Evolutionary conservation across 768 basidiomycete species (phyloP).

Genomic region (Rossbeevera mucosa): DNA sequence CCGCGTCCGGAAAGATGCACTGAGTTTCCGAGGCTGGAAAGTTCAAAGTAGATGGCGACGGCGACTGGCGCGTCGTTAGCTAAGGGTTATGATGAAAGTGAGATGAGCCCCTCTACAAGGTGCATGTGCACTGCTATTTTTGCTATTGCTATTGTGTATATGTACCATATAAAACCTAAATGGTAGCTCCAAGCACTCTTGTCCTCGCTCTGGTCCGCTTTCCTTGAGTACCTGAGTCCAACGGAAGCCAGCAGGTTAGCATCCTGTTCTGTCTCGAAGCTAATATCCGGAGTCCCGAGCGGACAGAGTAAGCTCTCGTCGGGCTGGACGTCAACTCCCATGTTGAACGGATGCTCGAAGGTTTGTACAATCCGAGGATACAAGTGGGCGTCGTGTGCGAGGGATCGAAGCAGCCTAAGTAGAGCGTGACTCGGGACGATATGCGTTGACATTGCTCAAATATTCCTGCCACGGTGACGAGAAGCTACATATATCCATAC

Average conservation of each 20-base stretch:
- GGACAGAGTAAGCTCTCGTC: neutral
- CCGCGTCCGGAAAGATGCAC: conserved; percentile 29
- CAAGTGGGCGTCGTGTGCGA: neutral
- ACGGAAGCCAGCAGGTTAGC: neutral
- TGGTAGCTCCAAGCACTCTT: neutral
- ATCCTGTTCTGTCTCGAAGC: neutral
- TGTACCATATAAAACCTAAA: neutral
- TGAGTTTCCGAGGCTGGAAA: conserved; percentile 5
- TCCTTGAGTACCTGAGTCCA: neutral
- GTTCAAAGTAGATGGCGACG: neutral
- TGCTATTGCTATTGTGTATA: neutral
- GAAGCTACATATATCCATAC: no score
- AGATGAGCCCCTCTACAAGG: neutral
- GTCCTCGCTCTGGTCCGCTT: neutral
- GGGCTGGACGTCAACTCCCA: neutral
- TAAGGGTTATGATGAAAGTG: neutral
- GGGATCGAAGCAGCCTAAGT: no score
- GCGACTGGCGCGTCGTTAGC: neutral
- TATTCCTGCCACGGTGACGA: no score
- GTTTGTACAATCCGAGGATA: neutral
- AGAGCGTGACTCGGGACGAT: neutral
- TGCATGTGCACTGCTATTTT: neutral
- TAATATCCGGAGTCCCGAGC: neutral
- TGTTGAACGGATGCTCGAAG: neutral
- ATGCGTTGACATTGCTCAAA: no score